Percentiles rank a stretch among this genome's conserved stretches.
These are phyloP conservation scores for Coniosporium apollinis DNA, from an alignment of 495 filamentous ascomycete species.

Conservation along the genomic window DNA sequence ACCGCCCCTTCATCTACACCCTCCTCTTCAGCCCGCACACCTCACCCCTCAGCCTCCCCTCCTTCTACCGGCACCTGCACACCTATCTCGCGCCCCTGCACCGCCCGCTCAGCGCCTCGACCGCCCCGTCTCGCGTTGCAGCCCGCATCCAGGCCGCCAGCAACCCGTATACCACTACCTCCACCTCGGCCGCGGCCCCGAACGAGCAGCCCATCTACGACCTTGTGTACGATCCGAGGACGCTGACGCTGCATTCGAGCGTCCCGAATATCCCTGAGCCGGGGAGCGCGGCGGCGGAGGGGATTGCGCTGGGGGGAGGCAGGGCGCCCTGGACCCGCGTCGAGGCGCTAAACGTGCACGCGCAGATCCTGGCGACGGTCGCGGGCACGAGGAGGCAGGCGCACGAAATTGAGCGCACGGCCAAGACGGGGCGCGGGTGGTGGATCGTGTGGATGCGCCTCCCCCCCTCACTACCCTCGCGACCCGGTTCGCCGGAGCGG, in stretches of 20 bases:
- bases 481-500: no score
- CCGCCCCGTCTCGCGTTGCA: constrained; percentile 35
- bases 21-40: constrained; percentile 68
- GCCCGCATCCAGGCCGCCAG: constrained; percentile 29
- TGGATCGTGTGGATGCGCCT: constrained; percentile 90
- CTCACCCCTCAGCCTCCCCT: constrained; percentile 43
- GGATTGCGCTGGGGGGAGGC: constrained; percentile 1
- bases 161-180: constrained; percentile 30
- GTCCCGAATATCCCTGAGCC: constrained; percentile 82
- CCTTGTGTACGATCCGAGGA: constrained; percentile 66
- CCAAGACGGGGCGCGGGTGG: constrained; percentile 84
- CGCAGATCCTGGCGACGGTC: constrained; percentile 64
- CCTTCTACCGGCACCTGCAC: constrained; percentile 68
- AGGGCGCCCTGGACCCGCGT: constrained; percentile 45
- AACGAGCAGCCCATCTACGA: constrained; percentile 50
- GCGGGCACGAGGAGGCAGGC: constrained; percentile 38
- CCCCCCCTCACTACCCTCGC: constrained; percentile 32
- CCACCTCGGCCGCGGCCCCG: constrained; percentile 19
- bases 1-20: constrained; percentile 79
- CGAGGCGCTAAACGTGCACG: constrained; percentile 84
- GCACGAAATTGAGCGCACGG: constrained; percentile 64
- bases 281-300: constrained; percentile 15
- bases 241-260: constrained; percentile 61
- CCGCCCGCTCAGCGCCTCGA: constrained; percentile 50
- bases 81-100: constrained; percentile 65